phyloP scores from a whole-genome alignment of 2,329 filamentous ascomycete genomes.

The Akanthomyces dipterigenus region DNA sequence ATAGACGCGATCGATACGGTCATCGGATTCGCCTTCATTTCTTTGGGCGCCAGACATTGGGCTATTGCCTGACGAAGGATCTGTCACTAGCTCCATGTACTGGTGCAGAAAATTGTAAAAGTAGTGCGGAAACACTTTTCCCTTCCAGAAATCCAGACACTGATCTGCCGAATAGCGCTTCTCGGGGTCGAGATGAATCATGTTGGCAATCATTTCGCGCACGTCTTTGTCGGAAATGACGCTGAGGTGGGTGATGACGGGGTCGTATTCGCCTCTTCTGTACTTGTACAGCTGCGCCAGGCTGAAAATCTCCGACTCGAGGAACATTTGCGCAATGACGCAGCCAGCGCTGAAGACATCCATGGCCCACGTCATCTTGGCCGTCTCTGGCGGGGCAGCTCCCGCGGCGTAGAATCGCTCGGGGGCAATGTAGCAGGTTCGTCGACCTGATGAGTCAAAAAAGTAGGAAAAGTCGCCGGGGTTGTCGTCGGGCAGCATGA shows the following conservation, averaged over 20 bases:
- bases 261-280: slow-evolving; percentile 85
- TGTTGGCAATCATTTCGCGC: slow-evolving; percentile 82
- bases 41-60: slow-evolving; percentile 58
- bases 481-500: slow-evolving; percentile 90
- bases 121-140: slow-evolving; percentile 89
- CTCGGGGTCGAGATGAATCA: slow-evolving; percentile 92
- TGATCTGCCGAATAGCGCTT: slow-evolving; percentile 89
- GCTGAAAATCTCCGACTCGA: slow-evolving; percentile 96
- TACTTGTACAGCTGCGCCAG: slow-evolving; percentile 94
- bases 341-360: slow-evolving; percentile 96
- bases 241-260: slow-evolving; percentile 69
- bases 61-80: slow-evolving; percentile 73
- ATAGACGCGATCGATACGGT: slow-evolving; percentile 87
- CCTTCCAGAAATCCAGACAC: slow-evolving; percentile 86
- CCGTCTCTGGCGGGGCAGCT: slow-evolving; percentile 53
- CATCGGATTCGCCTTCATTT: slow-evolving; percentile 81
- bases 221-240: slow-evolving; percentile 85
- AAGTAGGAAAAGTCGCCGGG: slow-evolving; percentile 97
- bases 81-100: slow-evolving; percentile 93
- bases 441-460: slow-evolving; percentile 84
- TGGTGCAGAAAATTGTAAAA: slow-evolving; percentile 97
- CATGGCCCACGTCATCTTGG: slow-evolving; percentile 82
- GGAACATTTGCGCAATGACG: slow-evolving; percentile 91
- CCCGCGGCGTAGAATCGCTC: slow-evolving; percentile 78
- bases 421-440: slow-evolving; percentile 92